Evolutionary conservation across 345 rosid genomes (phyloP), one percentile per base, ranked within the genome.

Genomic region (Lepidium africanum): DNA sequence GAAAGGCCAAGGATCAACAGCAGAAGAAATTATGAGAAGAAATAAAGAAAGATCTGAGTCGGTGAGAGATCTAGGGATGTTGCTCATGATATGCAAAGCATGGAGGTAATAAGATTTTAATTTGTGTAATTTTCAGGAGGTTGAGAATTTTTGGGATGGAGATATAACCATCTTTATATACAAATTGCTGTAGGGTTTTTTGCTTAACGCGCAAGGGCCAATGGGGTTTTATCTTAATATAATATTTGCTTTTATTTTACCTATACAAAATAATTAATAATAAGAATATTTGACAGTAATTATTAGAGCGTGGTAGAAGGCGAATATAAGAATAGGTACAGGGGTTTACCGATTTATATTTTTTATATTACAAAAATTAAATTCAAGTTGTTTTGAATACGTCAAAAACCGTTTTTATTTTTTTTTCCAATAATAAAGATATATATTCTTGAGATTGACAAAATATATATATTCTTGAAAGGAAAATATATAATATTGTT

Each of bases 1-100:
- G 63, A 92, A 92, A 46, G 96, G 96, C 96, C 98, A 92, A 25
- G 93, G 91, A 39, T 89, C 98, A 12, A 63, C 74, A 17, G 96
- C 83, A 23, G 91, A 64, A 65, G 96, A 92, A 17, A 92, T 92
- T 32, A 83, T 81, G 6, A 89, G 88, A 54, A 78, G 79, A 73
- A 92, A 92, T 41, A 86, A 82, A 66, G 89, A 80, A 23, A 89
- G 77, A 63, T 84, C 80, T 59, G 91, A 84, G 71, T 87, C 98
- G 57, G 85, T 85, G 36, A 92, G 80, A 50, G 96, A 84, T 60
- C 67, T 81, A 2, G 98, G 98, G 71, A 89, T 85, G 71, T 87
- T 92, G 90, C 85, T 92, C 96, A 87, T 89, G 75, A 77, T 89
- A 87, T 56, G 66, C 59, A 43, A 23, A 53, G 58, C 72, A 69